These are phyloP conservation scores for Lactarius hengduanensis DNA, from an alignment of 768 basidiomycete species.

Conservation along the genomic window DNA sequence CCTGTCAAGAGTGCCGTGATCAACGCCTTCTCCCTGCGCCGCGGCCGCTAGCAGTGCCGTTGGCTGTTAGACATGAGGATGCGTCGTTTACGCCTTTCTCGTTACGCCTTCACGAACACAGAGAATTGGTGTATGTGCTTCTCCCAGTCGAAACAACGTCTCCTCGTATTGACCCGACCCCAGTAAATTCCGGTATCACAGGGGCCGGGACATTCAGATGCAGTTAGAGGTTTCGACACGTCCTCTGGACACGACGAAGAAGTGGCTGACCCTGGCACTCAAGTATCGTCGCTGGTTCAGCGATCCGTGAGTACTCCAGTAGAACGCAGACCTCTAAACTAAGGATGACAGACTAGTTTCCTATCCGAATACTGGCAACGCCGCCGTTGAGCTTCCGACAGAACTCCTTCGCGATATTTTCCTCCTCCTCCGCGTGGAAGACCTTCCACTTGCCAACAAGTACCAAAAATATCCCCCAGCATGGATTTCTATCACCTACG, in stretches of 20 bases:
- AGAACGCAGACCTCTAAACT: not conserved
- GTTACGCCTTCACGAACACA: not conserved
- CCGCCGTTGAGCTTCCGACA: conserved; percentile 5
- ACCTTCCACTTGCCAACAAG: not conserved
- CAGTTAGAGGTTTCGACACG: not conserved
- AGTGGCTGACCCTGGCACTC: conserved; percentile 2
- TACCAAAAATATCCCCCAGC: conserved; percentile 1
- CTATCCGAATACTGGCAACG: conserved; percentile 6
- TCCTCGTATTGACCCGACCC: not conserved
- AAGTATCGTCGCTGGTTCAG: not conserved
- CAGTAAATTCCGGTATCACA: not conserved
- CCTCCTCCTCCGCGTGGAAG: not conserved
- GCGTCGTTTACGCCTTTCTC: conserved; percentile 12
- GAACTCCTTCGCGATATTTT: conserved; percentile 12
- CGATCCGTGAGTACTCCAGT: not conserved
- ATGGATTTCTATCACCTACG: conserved; percentile 10
- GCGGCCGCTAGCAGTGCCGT: not conserved
- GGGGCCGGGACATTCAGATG: not conserved
- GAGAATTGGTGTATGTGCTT: not conserved
- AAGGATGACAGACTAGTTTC: not conserved
- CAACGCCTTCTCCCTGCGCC: not conserved
- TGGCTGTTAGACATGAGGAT: conserved; percentile 11
- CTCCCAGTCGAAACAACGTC: not conserved
- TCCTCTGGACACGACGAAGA: not conserved
- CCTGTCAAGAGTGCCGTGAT: not conserved